Base-by-base conservation (phyloP, 345 rosid genomes). In the Rhizophora mangle region DNA sequence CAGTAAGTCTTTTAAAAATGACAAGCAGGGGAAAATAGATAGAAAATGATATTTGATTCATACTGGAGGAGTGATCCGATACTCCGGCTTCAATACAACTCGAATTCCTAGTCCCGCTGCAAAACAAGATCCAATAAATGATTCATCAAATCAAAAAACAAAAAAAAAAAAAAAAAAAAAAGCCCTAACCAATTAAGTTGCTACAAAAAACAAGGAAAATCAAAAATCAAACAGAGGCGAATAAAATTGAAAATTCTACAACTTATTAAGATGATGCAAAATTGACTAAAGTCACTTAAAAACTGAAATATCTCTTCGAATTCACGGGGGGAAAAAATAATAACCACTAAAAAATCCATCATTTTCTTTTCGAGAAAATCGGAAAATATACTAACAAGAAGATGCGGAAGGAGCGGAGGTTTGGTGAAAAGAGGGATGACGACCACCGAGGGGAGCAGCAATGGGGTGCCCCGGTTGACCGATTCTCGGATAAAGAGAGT, bases 61-160 rank as follows among this genome's bases (percentile, higher is more conserved):
- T 82, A 91, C 98, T 71, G 92, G 97, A 20, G 90, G 95, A 64
- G 94, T 83, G 56, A 94, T 88, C 43, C 96, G 84, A 79, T 82
- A 91, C 71, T 91, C 96, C 8, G 96, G 93, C 72, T 91, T 94
- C 60, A 89, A 30, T 58, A 78, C 74, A 79, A 94, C 88, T 67
- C 82, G 85, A 72, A 94, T 83, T 21, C 98, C 96, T 65, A 88
- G 75, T 79, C 91, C 97, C 27, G 95, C 97, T 91, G 85, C 79
- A 73, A 69, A 74, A 43, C 49, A 13, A 43, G 18, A 3, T 43
- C 49, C 49, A 43, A 3, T 43, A 13, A 43, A 43, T 3, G 5
- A 43, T 43, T 13, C 49, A 43, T 43, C 49, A 43, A 43, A 43
- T 43, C 49, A 13, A 43, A 1, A 43, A 43, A 43, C 13, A 18